Evolutionary conservation across 1,284 basidiomycete genomes (phyloP).

Genomic region (Irpex sp.): DNA sequence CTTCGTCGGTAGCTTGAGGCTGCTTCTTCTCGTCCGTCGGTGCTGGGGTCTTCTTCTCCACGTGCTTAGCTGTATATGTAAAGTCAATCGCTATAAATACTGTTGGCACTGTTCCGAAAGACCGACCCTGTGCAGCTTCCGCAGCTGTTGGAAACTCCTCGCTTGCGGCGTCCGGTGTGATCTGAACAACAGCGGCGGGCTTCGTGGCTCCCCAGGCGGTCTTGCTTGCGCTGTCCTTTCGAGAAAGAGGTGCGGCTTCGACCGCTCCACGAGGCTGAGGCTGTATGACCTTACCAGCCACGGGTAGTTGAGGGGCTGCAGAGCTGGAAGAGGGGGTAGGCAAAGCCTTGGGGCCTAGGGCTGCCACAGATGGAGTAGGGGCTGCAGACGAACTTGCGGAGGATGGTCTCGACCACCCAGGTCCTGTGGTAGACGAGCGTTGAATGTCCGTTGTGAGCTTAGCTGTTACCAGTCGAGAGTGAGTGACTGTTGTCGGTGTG

Average conservation of each 20-base stretch:
- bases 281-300: conserved; percentile 62
- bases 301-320: conserved; percentile 43
- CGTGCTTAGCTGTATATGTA: conserved; percentile 23
- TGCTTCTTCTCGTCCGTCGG: conserved; percentile 48
- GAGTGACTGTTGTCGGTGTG: conserved; percentile 48
- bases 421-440: conserved; percentile 46
- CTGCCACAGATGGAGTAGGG: conserved; percentile 32
- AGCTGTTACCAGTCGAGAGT: conserved; percentile 77
- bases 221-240: conserved; percentile 41
- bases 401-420: conserved; percentile 76
- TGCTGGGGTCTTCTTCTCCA: conserved; percentile 25
- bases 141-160: conserved; percentile 89
- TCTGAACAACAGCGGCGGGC: conserved; percentile 26
- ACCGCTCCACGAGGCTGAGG: conserved; percentile 48
- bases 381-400: conserved; percentile 57
- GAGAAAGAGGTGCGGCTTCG: conserved; percentile 27
- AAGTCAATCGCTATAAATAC: not conserved
- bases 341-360: conserved; percentile 24
- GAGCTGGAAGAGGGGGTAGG: conserved; percentile 23
- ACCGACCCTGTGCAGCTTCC: conserved; percentile 78
- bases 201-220: conserved; percentile 63
- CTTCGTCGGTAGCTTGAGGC: conserved; percentile 53
- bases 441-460: conserved; percentile 70
- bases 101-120: conserved; percentile 1
- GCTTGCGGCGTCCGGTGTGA: conserved; percentile 35